Evolutionary conservation across 2,329 filamentous ascomycete species (phyloP), one percentile per base, ranked within the genome.

Genomic region (Beauveria scarabaeidicola): DNA sequence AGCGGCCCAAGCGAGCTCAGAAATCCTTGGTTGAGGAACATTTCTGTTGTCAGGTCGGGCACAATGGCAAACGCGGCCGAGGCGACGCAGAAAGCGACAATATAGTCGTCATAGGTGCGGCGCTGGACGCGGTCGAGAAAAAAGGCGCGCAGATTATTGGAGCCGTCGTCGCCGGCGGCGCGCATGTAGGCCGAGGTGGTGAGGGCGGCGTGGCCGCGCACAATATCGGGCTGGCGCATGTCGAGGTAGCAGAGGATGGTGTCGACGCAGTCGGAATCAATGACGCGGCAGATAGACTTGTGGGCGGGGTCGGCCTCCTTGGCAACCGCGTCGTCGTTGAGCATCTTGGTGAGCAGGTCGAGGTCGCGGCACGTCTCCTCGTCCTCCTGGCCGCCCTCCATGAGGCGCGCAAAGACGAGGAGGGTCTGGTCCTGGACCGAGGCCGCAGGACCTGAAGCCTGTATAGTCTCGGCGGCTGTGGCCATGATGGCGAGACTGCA

Each of bases 81-180:
- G 6, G 91, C 91, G n/a, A 92, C 91, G 57, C 92, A 97, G 71
- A 97, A 97, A 6, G 92, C 92, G 53, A 94, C 80, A 58, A 96
- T 90, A 65, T 95, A 84, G 72, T 96, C 90, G 67, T 97, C 92
- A 64, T 91, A 90, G 25, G 88, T 93, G 56, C 86, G 86, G 63
- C 87, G 85, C 65, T 82, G 76, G 17, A 96, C 79, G 57, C 87
- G 85, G 17, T 82, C 78, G 58, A 86, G 86, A 70, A 97, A 89
- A 70, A 94, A 93, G 5, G 82, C 81, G 5, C 83, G 82, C 53
- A 97, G 83, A 64, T 86, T 82, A 64, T 84, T 79, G 64, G 85
- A 81, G 3, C 91, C 90, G 7, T 83, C 80, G 13, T 92, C 83
- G 57, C 85, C 84, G 3, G 89, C 85, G 29, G 87, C 85, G 70